Percentiles rank a stretch among this genome's conserved stretches.
Evolutionary conservation across 1,284 basidiomycete species (phyloP).

Genomic region (Singerocomus inundabilis): DNA sequence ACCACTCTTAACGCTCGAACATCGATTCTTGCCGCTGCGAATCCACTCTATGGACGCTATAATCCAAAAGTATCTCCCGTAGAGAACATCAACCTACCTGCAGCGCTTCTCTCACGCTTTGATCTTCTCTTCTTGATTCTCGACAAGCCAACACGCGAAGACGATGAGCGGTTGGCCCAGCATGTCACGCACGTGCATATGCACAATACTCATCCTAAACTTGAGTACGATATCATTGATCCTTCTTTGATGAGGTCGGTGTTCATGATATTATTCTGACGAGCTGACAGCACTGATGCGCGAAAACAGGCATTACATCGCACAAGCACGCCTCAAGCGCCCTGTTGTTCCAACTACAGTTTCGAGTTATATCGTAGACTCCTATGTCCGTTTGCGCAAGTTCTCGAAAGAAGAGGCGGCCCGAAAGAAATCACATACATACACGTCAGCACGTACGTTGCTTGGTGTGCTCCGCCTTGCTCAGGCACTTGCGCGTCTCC

Average conservation of each 20-base stretch:
- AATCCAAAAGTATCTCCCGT: slow-evolving; percentile 97
- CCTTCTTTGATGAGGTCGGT: slow-evolving; percentile 84
- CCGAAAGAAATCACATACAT: slow-evolving; percentile 86
- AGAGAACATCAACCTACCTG: slow-evolving; percentile 99
- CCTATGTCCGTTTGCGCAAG: slow-evolving; percentile 94
- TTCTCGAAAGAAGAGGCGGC: slow-evolving; percentile 89
- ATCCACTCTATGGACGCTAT: slow-evolving; percentile 97
- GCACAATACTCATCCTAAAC: slow-evolving; percentile 86
- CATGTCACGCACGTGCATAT: slow-evolving; percentile 99
- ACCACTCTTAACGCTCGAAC: slow-evolving; percentile 99
- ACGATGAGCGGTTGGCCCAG: slow-evolving; percentile 94
- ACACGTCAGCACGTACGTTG: slow-evolving; percentile 96
- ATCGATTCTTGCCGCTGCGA: slow-evolving; percentile 96
- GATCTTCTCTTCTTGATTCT: slow-evolving; percentile 97
- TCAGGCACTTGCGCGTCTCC: slow-evolving; percentile 91
- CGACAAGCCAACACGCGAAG: slow-evolving; percentile 92
- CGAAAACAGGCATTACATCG: slow-evolving; percentile 87
- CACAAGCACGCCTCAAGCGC: slow-evolving; percentile 84
- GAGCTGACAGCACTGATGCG: slow-evolving; percentile 8
- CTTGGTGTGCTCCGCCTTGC: slow-evolving; percentile 93
- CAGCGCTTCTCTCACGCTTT: slow-evolving; percentile 93
- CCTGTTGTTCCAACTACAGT: slow-evolving; percentile 86
- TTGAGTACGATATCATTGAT: slow-evolving; percentile 83
- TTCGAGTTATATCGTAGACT: slow-evolving; percentile 92
- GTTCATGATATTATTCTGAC: background rate